phyloP scores from a whole-genome alignment of 768 basidiomycete genomes.

The Rhizopogon roseolus region DNA sequence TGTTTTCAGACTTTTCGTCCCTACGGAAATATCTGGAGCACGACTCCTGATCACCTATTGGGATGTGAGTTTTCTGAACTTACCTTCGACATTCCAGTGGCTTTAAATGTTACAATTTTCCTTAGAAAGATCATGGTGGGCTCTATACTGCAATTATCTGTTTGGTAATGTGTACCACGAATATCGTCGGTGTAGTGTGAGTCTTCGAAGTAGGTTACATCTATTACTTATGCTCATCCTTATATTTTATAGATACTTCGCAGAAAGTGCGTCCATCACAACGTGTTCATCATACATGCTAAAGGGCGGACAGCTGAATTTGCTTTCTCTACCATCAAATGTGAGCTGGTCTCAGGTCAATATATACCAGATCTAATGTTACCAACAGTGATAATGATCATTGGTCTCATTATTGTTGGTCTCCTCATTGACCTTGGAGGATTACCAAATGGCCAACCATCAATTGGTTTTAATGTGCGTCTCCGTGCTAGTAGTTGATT shows the following conservation, averaged over 20 bases:
- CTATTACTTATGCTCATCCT: background rate
- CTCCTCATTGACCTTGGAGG: slow-evolving; percentile 78
- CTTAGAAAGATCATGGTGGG: slow-evolving; percentile 42
- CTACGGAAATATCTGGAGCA: slow-evolving; percentile 71
- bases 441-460: slow-evolving; percentile 26
- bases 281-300: background rate
- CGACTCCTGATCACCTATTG: slow-evolving; percentile 71
- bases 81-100: background rate
- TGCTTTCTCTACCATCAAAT: slow-evolving; percentile 59
- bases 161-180: slow-evolving; percentile 54
- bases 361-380: background rate
- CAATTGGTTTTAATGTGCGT: slow-evolving; percentile 61
- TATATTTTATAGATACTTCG: slow-evolving; percentile 43
- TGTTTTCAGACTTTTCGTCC: slow-evolving; percentile 30
- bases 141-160: slow-evolving; percentile 56
- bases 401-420: slow-evolving; percentile 54
- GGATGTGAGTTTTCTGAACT: slow-evolving; percentile 41
- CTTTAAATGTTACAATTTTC: background rate
- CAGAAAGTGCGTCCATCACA: slow-evolving; percentile 44
- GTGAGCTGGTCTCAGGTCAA: slow-evolving; percentile 23
- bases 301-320: slow-evolving; percentile 48
- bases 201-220: slow-evolving; percentile 1
- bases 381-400: slow-evolving; percentile 48
- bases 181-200: slow-evolving; percentile 64
- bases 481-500: background rate